These are phyloP conservation scores for Hymenoscyphus occultus DNA, from an alignment of 2,329 filamentous ascomycete genomes.

Conservation along the genomic window DNA sequence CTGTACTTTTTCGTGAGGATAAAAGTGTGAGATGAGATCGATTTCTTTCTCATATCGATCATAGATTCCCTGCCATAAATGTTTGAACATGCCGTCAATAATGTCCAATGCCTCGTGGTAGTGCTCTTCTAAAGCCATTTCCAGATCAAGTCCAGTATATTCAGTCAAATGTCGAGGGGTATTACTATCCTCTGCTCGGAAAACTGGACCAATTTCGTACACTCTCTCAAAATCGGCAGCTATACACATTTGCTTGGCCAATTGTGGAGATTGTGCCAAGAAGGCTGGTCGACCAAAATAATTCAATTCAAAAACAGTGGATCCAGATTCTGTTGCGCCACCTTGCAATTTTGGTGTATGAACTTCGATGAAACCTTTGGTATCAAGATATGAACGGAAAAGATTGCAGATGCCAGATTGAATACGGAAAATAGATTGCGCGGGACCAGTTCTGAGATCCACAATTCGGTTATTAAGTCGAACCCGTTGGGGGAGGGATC, in stretches of 20 bases:
- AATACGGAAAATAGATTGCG: slow-evolving; percentile 84
- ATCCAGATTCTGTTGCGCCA: slow-evolving; percentile 84
- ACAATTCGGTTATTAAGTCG: slow-evolving; percentile 77
- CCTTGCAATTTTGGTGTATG: slow-evolving; percentile 91
- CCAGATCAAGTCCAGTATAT: slow-evolving; percentile 87
- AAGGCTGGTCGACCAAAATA: slow-evolving; percentile 89
- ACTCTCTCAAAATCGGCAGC: slow-evolving; percentile 86
- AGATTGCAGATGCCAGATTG: slow-evolving; percentile 76
- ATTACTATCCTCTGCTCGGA: slow-evolving; percentile 93
- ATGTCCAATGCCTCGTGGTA: slow-evolving; percentile 83
- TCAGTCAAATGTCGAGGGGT: slow-evolving; percentile 93
- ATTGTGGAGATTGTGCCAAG: slow-evolving; percentile 84
- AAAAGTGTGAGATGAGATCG: slow-evolving; percentile 75
- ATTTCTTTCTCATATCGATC: slow-evolving; percentile 68
- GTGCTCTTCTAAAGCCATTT: slow-evolving; percentile 86
- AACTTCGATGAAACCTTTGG: slow-evolving; percentile 82
- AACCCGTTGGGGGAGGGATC: slow-evolving; percentile 43
- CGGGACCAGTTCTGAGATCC: slow-evolving; percentile 79
- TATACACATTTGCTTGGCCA: slow-evolving; percentile 91
- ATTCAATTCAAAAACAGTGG: slow-evolving; percentile 86
- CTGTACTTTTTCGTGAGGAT: slow-evolving; percentile 81
- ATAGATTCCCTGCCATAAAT: slow-evolving; percentile 72
- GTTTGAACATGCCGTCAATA: slow-evolving; percentile 78
- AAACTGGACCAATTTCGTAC: slow-evolving; percentile 86
- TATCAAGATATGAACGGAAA: slow-evolving; percentile 74